Evolutionary conservation across 345 rosid species (phyloP).

Genomic region (Kernera saxatilis): DNA sequence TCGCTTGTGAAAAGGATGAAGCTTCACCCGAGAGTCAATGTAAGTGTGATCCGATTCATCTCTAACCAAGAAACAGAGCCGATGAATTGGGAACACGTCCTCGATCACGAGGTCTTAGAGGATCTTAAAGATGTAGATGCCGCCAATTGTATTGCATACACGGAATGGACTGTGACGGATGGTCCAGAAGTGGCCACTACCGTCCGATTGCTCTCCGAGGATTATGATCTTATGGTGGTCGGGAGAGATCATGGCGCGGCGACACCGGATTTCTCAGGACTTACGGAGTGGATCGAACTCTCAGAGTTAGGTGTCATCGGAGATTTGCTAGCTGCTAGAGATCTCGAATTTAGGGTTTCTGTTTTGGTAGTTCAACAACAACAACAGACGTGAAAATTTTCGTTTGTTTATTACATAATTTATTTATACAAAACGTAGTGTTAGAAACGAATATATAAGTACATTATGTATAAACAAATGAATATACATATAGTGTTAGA

Average conservation of each 20-base stretch:
- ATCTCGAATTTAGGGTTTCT: background rate
- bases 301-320: constrained; percentile 19
- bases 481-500: too few relatives aligned
- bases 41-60: background rate
- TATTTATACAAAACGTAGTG: too few relatives aligned
- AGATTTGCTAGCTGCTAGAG: constrained; percentile 15
- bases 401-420: background rate
- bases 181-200: constrained; percentile 1
- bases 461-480: too few relatives aligned
- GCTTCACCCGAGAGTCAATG: background rate
- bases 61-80: background rate
- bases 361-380: constrained; percentile 19
- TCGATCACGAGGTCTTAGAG: constrained; percentile 6
- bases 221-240: constrained; percentile 5
- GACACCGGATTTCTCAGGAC: background rate
- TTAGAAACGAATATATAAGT: too few relatives aligned
- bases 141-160: background rate
- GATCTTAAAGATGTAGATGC: background rate
- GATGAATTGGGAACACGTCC: constrained; percentile 1
- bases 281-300: constrained; percentile 6
- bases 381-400: background rate
- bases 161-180: background rate
- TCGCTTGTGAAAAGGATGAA: constrained; percentile 1
- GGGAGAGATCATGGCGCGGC: constrained; percentile 9
- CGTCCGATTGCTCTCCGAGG: background rate